Conservation (phyloP, 148 eudicot species). For the Rhododendron ferrugineum region DNA sequence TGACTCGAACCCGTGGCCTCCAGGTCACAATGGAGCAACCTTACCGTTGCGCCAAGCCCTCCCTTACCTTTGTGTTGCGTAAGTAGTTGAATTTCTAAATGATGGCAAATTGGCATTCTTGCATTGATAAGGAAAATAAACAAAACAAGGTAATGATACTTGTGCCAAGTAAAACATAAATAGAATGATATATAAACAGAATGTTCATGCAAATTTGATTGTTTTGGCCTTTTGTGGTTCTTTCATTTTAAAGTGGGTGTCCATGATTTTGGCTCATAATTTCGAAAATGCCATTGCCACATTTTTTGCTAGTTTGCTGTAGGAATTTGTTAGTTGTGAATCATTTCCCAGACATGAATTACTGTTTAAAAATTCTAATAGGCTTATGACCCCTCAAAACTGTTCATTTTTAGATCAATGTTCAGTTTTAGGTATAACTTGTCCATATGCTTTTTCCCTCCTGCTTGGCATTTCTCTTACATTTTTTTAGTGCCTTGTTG, state of each 20-base stretch:
- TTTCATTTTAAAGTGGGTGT: neutral
- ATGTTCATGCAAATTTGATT: neutral
- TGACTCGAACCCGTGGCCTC: no score
- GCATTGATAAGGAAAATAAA: neutral
- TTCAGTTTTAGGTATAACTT: neutral
- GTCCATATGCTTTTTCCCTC: neutral
- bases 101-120: neutral
- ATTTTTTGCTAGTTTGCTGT: neutral
- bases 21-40: no score
- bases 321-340: neutral
- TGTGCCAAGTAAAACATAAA: neutral
- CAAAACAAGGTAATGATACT: neutral
- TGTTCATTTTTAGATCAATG: neutral
- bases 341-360: neutral
- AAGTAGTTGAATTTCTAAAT: neutral
- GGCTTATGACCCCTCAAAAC: neutral
- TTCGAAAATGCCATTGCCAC: neutral
- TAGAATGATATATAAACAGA: neutral
- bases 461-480: neutral
- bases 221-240: neutral
- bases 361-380: neutral
- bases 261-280: neutral
- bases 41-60: no score
- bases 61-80: no score
- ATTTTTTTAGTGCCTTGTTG: slow-evolving; percentile 13